A percentile compares a stretch with the other conserved stretches of the same genome.
phyloP scores from a whole-genome alignment of 495 filamentous ascomycete species.

The Penicillium coffeae region DNA sequence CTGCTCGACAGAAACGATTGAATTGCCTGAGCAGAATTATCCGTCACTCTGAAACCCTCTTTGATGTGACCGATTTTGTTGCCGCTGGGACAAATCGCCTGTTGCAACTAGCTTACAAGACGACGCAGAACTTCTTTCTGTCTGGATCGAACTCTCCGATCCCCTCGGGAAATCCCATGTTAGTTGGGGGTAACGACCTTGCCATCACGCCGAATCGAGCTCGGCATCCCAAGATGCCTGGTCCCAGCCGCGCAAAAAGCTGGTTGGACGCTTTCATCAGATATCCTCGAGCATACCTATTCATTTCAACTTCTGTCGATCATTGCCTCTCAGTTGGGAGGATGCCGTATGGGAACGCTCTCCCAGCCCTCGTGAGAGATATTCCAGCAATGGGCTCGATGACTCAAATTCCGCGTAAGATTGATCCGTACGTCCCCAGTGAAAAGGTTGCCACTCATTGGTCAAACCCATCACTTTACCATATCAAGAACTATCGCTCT shows the following conservation, averaged over 20 bases:
- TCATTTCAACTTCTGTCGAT: conserved; percentile 32
- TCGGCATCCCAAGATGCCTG: neutral
- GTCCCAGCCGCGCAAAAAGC: conserved; percentile 10
- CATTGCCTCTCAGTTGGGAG: conserved; percentile 26
- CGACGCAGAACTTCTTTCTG: conserved; percentile 28
- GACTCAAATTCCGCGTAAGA: conserved; percentile 23
- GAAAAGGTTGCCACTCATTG: neutral
- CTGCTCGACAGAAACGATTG: conserved; percentile 18
- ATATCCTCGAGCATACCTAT: conserved; percentile 31
- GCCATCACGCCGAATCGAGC: neutral
- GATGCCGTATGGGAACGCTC: conserved; percentile 18
- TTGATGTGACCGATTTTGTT: conserved; percentile 34
- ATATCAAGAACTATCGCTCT: neutral
- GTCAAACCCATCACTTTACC: neutral
- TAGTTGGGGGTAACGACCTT: neutral
- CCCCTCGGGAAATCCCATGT: neutral
- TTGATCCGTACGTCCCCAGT: neutral
- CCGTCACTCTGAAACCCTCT: conserved; percentile 25
- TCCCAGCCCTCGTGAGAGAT: conserved; percentile 26
- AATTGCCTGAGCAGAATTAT: conserved; percentile 27
- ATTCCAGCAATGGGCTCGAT: conserved; percentile 20
- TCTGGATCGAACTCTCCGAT: neutral
- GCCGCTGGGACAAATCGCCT: conserved; percentile 29
- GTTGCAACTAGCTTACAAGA: conserved; percentile 28
- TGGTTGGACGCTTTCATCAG: conserved; percentile 32